Conservation (phyloP, 805 yeast genomes). For the Candida loeiensis region DNA sequence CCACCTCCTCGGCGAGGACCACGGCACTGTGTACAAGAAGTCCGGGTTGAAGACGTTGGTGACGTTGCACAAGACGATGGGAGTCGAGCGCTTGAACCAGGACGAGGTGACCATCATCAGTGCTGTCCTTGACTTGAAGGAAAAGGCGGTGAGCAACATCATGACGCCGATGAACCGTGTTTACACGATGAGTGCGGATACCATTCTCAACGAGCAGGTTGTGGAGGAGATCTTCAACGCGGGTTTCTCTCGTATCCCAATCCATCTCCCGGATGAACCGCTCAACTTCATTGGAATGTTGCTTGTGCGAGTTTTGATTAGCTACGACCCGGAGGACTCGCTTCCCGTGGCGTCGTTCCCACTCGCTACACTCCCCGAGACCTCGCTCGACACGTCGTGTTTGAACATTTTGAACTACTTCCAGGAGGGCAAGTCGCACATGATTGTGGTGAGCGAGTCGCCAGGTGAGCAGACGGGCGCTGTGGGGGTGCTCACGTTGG, state of each 20-base stretch:
- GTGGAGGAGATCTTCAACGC: constrained; percentile 90
- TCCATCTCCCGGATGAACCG: constrained; percentile 86
- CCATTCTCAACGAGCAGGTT: constrained; percentile 73
- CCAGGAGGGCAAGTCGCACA: constrained; percentile 96
- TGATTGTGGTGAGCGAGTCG: constrained; percentile 83
- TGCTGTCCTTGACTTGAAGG: constrained; percentile 91
- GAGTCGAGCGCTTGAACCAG: constrained; percentile 85
- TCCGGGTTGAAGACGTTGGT: constrained; percentile 92
- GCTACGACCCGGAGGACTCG: constrained; percentile 96
- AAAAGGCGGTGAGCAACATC: constrained; percentile 77
- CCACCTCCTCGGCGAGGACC: constrained; percentile 85
- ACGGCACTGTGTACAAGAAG: constrained; percentile 90
- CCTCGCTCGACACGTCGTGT: constrained; percentile 87
- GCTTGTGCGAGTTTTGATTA: constrained; percentile 83
- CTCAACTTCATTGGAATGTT: constrained; percentile 92
- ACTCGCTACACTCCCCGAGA: constrained; percentile 93
- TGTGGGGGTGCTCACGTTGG: constrained; percentile 85
- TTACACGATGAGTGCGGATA: constrained; percentile 81
- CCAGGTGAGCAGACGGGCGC: constrained; percentile 89
- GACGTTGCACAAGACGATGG: constrained; percentile 90
- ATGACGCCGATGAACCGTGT: constrained; percentile 95
- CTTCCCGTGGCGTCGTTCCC: constrained; percentile 91
- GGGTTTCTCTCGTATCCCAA: constrained; percentile 93
- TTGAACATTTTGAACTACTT: constrained; percentile 90
- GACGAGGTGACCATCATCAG: constrained; percentile 96